Evolutionary conservation across 768 basidiomycete species (phyloP), one percentile per base, ranked within the genome.

Genomic region (Auricularia sp.): DNA sequence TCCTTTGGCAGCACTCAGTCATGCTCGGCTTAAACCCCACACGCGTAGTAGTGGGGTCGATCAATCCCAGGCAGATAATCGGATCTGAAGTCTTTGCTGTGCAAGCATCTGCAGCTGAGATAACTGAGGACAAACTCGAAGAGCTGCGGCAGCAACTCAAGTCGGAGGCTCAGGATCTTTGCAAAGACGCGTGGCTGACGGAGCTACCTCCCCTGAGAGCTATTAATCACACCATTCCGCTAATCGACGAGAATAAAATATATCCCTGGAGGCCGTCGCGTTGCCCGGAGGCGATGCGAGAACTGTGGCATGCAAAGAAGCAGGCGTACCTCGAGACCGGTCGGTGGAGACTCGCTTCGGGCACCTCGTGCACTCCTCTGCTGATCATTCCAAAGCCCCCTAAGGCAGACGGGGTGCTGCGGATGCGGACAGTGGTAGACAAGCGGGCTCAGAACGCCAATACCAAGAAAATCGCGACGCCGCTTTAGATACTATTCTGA

Each of bases 171-270:
- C 16, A n/a, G 1, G 54, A 58, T 54, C 18, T 59, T 8, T 59
- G 63, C 8, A 18, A 29, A 61, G 66, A 6, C 71, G 70, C 0
- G 63, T 68, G 2, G 69, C 67, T 29, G 42, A 62, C 63, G 3
- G 62, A 67, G 34, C 47, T 78, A 18, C 80, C 81, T 0, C 79
- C 78, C 0, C 61, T 79, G 3, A 35, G 76, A 1, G 76, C 65
- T 0, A 76, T 81, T 1, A 81, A 82, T 65, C 78, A 80, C 61
- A 64, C 67, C 0, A 80, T 82, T 1, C 76, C 75, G 0, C 63
- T 82, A 0, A 74, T 78, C 6, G 75, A 80, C 54, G 70, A 75
- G 3, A 61, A 68, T 0, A 71, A 71, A 61, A 39, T 53, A 8
- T 79, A 78, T 62, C 63, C 68, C 0, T 76, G 76, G 54, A 70